Evolutionary conservation across 768 basidiomycete genomes (phyloP).

Genomic region (Suillus paluster): DNA sequence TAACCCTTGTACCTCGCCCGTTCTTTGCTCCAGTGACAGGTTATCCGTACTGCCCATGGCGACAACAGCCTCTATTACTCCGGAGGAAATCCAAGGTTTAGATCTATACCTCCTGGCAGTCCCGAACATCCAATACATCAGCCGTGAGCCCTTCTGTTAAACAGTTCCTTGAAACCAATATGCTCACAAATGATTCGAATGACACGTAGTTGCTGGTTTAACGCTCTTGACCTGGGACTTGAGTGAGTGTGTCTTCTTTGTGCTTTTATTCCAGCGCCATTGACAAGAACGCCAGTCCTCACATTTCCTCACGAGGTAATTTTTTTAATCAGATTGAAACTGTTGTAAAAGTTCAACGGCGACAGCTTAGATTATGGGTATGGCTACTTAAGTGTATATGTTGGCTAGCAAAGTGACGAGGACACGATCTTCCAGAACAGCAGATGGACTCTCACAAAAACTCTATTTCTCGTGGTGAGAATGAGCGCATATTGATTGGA

Average conservation of each 20-base stretch:
- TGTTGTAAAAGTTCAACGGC: too few species aligned
- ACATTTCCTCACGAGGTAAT: constrained; percentile 13
- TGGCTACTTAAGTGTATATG: neutral
- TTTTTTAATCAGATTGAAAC: neutral
- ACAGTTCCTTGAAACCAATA: neutral
- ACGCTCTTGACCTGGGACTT: constrained; percentile 9
- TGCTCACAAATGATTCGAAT: neutral
- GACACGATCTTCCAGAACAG: neutral
- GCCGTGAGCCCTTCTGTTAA: neutral
- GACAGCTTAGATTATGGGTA: constrained; percentile 14
- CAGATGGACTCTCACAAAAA: constrained; percentile 4
- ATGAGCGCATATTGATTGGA: neutral
- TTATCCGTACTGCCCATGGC: neutral
- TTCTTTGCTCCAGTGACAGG: neutral
- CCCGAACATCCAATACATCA: constrained; percentile 2
- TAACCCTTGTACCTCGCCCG: neutral
- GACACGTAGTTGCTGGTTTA: constrained; percentile 5
- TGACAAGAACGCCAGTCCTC: constrained; percentile 1
- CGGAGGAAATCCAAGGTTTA: constrained; percentile 4
- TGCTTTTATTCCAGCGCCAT: neutral
- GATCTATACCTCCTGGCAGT: neutral
- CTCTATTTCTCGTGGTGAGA: constrained; percentile 10
- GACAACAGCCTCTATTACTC: neutral
- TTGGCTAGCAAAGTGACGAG: neutral
- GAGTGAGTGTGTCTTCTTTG: neutral